Evolutionary conservation across 495 filamentous ascomycete genomes (phyloP).

Genomic region (Podospora tetraspora): DNA sequence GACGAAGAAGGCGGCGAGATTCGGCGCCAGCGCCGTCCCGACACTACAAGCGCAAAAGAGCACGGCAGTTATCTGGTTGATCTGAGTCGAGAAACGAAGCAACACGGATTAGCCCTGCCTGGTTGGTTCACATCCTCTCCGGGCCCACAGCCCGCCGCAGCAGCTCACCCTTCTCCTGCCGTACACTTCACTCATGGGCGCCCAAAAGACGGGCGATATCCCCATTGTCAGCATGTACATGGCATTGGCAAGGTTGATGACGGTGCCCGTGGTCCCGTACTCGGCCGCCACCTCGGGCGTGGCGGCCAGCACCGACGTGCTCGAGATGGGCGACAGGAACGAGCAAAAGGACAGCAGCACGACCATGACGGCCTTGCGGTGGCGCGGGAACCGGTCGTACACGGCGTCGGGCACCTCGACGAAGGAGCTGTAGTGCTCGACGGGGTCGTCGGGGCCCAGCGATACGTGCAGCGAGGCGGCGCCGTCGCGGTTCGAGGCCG

Average conservation of each 20-base stretch:
- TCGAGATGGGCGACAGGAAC: slow-evolving; percentile 64
- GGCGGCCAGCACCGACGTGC: slow-evolving; percentile 63
- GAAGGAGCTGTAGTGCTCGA: slow-evolving; percentile 38
- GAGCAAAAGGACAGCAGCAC: slow-evolving; percentile 59
- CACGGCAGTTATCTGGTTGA: slow-evolving; percentile 50
- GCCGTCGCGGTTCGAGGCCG: not conserved
- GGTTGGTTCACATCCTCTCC: not conserved
- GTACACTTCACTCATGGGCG: slow-evolving; percentile 62
- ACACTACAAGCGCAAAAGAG: slow-evolving; percentile 60
- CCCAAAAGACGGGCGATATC: slow-evolving; percentile 60
- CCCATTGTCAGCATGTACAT: slow-evolving; percentile 69
- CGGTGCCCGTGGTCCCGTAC: slow-evolving; percentile 55
- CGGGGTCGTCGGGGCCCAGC: slow-evolving; percentile 30
- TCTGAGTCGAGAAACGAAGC: slow-evolving; percentile 15
- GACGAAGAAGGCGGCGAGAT: slow-evolving; percentile 60
- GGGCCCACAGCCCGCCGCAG: not conserved
- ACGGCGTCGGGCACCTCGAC: slow-evolving; percentile 42
- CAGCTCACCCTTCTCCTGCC: not conserved
- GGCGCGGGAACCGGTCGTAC: slow-evolving; percentile 49
- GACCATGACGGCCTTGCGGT: slow-evolving; percentile 57
- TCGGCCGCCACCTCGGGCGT: slow-evolving; percentile 61
- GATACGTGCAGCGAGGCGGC: slow-evolving; percentile 21
- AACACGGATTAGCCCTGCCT: not conserved
- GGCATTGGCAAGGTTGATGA: slow-evolving; percentile 66
- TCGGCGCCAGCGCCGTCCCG: slow-evolving; percentile 62